Percentiles rank a stretch among this genome's conserved stretches.
These are phyloP conservation scores for Dendrostoma leiphaemia DNA, from an alignment of 2,329 filamentous ascomycete species.

Conservation along the genomic window DNA sequence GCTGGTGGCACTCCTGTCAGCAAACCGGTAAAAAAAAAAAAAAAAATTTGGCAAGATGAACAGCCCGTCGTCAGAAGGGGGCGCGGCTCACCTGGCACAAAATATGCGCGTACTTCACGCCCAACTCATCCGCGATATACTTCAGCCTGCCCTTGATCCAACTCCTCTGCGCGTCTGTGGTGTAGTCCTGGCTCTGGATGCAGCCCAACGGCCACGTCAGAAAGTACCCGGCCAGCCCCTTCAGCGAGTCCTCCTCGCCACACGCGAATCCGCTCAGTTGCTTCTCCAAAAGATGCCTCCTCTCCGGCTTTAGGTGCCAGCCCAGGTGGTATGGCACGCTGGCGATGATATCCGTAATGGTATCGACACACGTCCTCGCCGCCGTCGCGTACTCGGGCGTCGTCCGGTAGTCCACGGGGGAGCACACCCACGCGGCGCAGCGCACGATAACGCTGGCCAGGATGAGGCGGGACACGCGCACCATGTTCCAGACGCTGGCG, in stretches of 20 bases:
- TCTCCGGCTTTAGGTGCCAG: slow-evolving; percentile 46
- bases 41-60: too few species aligned
- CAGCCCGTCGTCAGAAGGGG: too few species aligned
- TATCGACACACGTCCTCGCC: slow-evolving; percentile 47
- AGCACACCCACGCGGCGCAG: slow-evolving; percentile 59
- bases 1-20: slow-evolving; percentile 31
- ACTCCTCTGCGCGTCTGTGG: slow-evolving; percentile 55
- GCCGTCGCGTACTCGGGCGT: slow-evolving; percentile 60
- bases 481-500: slow-evolving; percentile 56
- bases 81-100: slow-evolving; percentile 50
- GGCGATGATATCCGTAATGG: slow-evolving; percentile 58
- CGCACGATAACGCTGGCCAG: slow-evolving; percentile 55
- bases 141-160: slow-evolving; percentile 54
- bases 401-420: slow-evolving; percentile 60
- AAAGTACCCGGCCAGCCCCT: slow-evolving; percentile 58
- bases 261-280: slow-evolving; percentile 46
- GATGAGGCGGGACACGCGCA: slow-evolving; percentile 51
- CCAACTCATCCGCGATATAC: slow-evolving; percentile 54
- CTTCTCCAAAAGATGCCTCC: slow-evolving; percentile 38
- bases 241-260: slow-evolving; percentile 47
- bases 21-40: neutral
- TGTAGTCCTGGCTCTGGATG: slow-evolving; percentile 55
- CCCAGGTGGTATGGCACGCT: slow-evolving; percentile 62
- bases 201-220: slow-evolving; percentile 58
- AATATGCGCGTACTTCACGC: slow-evolving; percentile 57